Conservation (phyloP, 768 basidiomycete species). For the Suillus occidentalis region DNA sequence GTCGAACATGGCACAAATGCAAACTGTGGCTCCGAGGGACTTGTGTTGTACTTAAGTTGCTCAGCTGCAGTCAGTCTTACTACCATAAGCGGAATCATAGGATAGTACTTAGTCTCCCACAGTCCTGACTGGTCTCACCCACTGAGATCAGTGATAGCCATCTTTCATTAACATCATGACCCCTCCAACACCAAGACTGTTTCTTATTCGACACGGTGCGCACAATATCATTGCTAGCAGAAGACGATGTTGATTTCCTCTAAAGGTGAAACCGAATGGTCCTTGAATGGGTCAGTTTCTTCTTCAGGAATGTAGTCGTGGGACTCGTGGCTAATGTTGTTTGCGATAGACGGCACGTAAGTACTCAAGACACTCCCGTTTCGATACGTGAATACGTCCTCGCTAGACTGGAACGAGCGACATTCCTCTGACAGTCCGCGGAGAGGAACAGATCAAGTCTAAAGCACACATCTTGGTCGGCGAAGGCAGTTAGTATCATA, state of each 20-base stretch:
- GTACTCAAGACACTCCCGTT: conserved; percentile 19
- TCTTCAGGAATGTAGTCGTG: conserved; percentile 6
- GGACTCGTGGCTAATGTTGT: neutral
- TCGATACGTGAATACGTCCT: conserved; percentile 7
- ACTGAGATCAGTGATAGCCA: neutral
- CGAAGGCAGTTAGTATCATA: conserved; percentile 59
- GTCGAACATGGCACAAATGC: conserved; percentile 48
- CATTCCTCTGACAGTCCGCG: conserved; percentile 80
- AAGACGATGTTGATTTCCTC: neutral
- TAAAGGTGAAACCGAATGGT: conserved; percentile 93
- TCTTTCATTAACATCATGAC: conserved; percentile 22
- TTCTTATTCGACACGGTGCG: conserved; percentile 78
- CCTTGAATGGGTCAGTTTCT: conserved; percentile 67
- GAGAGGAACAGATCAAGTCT: conserved; percentile 67
- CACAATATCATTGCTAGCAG: neutral
- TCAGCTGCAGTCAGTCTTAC: neutral
- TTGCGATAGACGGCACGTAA: conserved; percentile 58
- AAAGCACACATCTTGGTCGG: conserved; percentile 73
- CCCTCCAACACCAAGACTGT: conserved; percentile 69
- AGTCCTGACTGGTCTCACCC: neutral
- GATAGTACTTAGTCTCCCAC: too few relatives aligned
- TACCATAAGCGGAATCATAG: neutral
- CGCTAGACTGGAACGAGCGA: conserved; percentile 82
- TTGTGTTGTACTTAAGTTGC: neutral
- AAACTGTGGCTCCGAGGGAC: neutral